Conservation (phyloP, 148 eudicot genomes). For the Amaranthus hypochondriacus region DNA sequence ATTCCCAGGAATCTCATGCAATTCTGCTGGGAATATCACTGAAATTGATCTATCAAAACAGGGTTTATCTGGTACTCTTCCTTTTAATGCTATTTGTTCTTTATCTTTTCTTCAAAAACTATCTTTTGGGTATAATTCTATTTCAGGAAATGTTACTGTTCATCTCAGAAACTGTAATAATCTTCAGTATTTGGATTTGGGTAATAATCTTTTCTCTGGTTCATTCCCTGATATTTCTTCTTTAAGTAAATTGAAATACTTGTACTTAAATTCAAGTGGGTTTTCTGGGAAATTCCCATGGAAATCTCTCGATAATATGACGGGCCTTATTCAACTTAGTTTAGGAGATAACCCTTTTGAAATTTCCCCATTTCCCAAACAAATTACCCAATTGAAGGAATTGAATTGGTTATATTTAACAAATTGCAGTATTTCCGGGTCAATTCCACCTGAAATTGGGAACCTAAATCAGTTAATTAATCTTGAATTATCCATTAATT, state of each 20-base stretch:
- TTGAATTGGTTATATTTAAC: conserved; percentile 60
- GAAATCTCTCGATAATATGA: conserved; percentile 53
- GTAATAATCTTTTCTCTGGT: conserved; percentile 64
- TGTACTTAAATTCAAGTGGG: conserved; percentile 54
- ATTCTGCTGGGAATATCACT: conserved; percentile 24
- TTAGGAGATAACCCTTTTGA: conserved; percentile 71
- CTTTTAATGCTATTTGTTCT: conserved; percentile 46
- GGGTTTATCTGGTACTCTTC: conserved; percentile 40
- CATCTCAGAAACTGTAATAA: conserved; percentile 38
- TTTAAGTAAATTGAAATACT: conserved; percentile 24
- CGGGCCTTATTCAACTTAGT: conserved; percentile 39
- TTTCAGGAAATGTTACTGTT: conserved; percentile 33
- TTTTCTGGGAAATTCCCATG: conserved; percentile 66
- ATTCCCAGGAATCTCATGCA: conserved; percentile 40
- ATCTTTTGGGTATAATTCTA: conserved; percentile 50
- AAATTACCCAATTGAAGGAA: conserved; percentile 27
- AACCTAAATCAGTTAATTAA: conserved; percentile 41
- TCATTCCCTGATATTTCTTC: conserved; percentile 53
- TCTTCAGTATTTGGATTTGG: conserved; percentile 62
- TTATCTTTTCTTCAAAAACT: conserved; percentile 54
- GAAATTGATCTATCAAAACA: conserved; percentile 58
- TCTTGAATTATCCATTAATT: conserved; percentile 51
- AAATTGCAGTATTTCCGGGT: conserved; percentile 64
- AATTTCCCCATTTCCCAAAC: conserved; percentile 41
- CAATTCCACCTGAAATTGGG: conserved; percentile 60